These are phyloP conservation scores for Closterium sp. DNA, from an alignment of 139 green algal species.

Conservation along the genomic window DNA sequence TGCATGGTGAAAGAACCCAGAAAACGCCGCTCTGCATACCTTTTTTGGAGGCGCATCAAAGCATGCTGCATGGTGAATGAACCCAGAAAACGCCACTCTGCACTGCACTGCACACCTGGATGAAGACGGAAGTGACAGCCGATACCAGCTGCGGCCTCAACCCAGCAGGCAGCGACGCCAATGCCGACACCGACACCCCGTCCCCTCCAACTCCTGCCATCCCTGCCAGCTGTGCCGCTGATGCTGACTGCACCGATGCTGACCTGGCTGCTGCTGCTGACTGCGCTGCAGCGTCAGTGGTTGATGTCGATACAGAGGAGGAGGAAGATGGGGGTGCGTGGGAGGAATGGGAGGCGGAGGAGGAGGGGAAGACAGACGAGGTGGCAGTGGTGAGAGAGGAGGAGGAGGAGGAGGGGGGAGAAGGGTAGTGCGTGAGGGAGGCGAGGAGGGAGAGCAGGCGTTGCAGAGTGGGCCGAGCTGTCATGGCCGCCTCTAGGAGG, in stretches of 20 bases:
- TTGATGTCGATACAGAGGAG: not conserved
- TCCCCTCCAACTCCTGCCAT: not conserved
- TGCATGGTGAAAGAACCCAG: too few species aligned
- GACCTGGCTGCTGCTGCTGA: not conserved
- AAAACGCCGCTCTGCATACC: too few species aligned
- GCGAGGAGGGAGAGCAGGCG: not conserved
- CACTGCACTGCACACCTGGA: not conserved
- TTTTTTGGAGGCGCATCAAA: too few species aligned
- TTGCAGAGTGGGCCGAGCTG: not conserved
- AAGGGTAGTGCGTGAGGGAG: not conserved
- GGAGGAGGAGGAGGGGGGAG: not conserved
- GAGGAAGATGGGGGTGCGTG: not conserved
- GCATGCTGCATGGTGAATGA: too few species aligned
- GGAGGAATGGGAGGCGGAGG: not conserved
- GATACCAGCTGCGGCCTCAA: not conserved
- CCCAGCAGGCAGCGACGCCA: not conserved
- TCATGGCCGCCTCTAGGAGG: not conserved
- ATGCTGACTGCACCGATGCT: not conserved
- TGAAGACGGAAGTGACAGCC: not conserved
- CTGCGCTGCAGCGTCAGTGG: not conserved
- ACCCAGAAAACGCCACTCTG: too few species aligned
- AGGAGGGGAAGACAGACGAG: not conserved
- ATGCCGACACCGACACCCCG: not conserved
- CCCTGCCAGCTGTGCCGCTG: not conserved
- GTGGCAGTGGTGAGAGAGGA: not conserved